Conservation (phyloP, 1,284 basidiomycete genomes). For the Cryptococcus depauperatus region DNA sequence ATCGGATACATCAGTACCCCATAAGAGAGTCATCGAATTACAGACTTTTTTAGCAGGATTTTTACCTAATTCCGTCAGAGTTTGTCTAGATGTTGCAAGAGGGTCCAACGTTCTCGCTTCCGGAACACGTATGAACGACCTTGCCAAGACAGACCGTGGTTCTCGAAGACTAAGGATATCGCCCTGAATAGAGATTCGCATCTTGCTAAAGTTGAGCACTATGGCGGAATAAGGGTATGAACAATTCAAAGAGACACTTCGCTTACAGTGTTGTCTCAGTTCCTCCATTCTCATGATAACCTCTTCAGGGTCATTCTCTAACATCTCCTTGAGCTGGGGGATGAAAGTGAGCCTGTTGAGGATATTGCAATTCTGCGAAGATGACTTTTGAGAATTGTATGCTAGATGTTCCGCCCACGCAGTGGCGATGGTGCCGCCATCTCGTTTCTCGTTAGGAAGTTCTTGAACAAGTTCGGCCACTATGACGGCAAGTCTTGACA, state of each 20-base stretch:
- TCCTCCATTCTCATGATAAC: slow-evolving; percentile 67
- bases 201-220: slow-evolving; percentile 72
- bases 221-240: slow-evolving; percentile 1
- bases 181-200: slow-evolving; percentile 82
- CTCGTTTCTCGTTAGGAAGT: slow-evolving; percentile 87
- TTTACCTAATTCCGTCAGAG: slow-evolving; percentile 66
- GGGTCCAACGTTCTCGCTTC: slow-evolving; percentile 57
- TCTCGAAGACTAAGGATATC: slow-evolving; percentile 65
- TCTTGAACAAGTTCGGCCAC: slow-evolving; percentile 85
- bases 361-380: slow-evolving; percentile 63
- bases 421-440: slow-evolving; percentile 70
- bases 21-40: background rate
- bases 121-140: slow-evolving; percentile 59
- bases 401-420: slow-evolving; percentile 65
- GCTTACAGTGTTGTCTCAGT: slow-evolving; percentile 59
- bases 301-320: slow-evolving; percentile 52
- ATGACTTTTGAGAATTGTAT: slow-evolving; percentile 61
- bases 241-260: slow-evolving; percentile 37
- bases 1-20: background rate
- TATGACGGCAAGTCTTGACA: slow-evolving; percentile 65
- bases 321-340: slow-evolving; percentile 62
- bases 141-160: slow-evolving; percentile 62
- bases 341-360: slow-evolving; percentile 71
- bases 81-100: slow-evolving; percentile 60
- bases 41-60: slow-evolving; percentile 63